Evolutionary conservation across 441 rosid genomes (phyloP).

Genomic region (Adansonia grandidieri): DNA sequence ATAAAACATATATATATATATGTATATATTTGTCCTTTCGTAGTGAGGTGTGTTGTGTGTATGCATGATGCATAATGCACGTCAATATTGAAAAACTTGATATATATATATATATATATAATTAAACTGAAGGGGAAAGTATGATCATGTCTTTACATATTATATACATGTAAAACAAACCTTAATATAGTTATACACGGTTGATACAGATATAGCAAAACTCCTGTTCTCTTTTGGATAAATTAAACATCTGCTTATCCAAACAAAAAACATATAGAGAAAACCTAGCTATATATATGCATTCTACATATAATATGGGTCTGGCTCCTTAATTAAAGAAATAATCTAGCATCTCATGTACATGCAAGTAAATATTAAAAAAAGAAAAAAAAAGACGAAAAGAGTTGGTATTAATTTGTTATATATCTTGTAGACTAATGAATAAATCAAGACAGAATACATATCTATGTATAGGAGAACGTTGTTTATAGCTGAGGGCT

Average conservation of each 20-base stretch:
- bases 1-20: too few species aligned
- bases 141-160: too few species aligned
- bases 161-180: too few species aligned
- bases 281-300: too few species aligned
- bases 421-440: neutral
- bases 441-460: neutral
- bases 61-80: neutral
- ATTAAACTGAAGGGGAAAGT: neutral
- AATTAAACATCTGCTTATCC: too few species aligned
- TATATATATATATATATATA: neutral
- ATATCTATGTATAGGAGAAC: neutral
- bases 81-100: neutral
- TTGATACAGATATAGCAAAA: too few species aligned
- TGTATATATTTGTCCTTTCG: neutral
- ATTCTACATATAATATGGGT: too few species aligned
- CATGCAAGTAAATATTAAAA: neutral
- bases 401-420: neutral
- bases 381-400: neutral
- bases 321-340: too few species aligned
- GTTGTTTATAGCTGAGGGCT: too few species aligned
- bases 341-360: neutral
- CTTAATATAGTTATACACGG: too few species aligned
- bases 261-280: too few species aligned
- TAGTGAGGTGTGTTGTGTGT: neutral
- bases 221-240: too few species aligned